Base-by-base conservation (phyloP, 2,329 filamentous ascomycete species). In the Cladosporium sp. region DNA sequence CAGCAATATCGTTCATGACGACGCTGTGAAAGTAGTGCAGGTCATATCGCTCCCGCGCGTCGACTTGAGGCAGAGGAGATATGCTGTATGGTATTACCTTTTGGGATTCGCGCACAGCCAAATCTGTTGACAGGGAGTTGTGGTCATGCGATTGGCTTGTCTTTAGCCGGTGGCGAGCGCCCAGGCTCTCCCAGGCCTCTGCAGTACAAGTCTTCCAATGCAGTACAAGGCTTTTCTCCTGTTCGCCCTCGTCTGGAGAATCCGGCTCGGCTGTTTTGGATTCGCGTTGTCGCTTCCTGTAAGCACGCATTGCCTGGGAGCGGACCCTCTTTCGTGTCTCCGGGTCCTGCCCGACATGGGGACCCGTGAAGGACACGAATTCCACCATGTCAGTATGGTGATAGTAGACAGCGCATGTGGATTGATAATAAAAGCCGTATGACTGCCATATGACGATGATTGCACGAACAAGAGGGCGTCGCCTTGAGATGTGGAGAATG, bases 251-350 rank as follows among this genome's bases (percentile, higher is more conserved):
- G 12, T 10, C 18, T 3, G 6, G 5, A 21, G 18, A 44, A n/a
- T 21, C 40, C 0, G 40, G 18, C 18, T 44, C 40, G 7, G 18
- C 40, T 10, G 40, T 44, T 44, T 44, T 44, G 18, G 40, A 44
- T 21, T 53, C 1, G 26, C 66, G 64, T 49, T 68, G 66, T 11
- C 66, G 64, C 40, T 59, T 40, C 40, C 66, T 49, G 91, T 94
- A 78, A 90, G 92, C 8, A 28, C 66, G 59, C 66, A 68, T 68
- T 14, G 60, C 66, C 56, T 68, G 66, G n/a, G 66, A 66, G n/a
- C 66, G 58, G 35, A 68, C 60, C 28, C 64, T 68, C 16, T 64
- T 64, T 46, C 66, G 35, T n/a, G 64, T 64, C 29, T 64, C 33
- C 16, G 44, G 53, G 40, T 68, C 64, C 46, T 68, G 58, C n/a